Evolutionary conservation across 192 early-diverging fungal genomes (phyloP).

Genomic region (Umbelopsis vinacea): DNA sequence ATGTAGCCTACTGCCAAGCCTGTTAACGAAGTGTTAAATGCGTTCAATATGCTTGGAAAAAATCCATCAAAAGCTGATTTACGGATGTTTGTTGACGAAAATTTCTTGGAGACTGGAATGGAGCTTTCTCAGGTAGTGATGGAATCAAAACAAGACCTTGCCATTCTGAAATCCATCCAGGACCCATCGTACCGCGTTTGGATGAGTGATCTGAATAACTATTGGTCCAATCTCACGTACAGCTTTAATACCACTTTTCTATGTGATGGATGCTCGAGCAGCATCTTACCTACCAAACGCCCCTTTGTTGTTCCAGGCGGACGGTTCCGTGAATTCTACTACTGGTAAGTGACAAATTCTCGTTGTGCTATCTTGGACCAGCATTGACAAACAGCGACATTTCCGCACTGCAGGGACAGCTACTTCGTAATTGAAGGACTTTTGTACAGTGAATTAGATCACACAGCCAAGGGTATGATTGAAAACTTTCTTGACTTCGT

Average conservation of each 20-base stretch:
- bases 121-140: constrained; percentile 51
- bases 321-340: constrained; percentile 75
- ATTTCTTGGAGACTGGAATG: constrained; percentile 58
- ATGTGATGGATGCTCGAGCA: constrained; percentile 61
- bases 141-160: constrained; percentile 40
- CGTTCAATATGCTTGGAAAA: constrained; percentile 45
- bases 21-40: constrained; percentile 49
- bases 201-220: constrained; percentile 49
- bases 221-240: constrained; percentile 65
- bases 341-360: constrained; percentile 46
- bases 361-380: neutral
- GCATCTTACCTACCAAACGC: constrained; percentile 56
- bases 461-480: constrained; percentile 57
- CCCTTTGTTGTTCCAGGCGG: constrained; percentile 77
- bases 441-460: constrained; percentile 53
- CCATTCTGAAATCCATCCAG: constrained; percentile 50
- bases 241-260: constrained; percentile 50
- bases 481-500: constrained; percentile 65
- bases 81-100: constrained; percentile 52
- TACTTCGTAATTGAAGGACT: constrained; percentile 72
- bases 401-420: constrained; percentile 51
- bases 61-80: constrained; percentile 43
- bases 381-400: neutral
- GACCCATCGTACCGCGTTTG: constrained; percentile 55
- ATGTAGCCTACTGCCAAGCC: constrained; percentile 63